phyloP scores from a whole-genome alignment of 768 basidiomycete species.

The Boletus rufocinnamomeus region DNA sequence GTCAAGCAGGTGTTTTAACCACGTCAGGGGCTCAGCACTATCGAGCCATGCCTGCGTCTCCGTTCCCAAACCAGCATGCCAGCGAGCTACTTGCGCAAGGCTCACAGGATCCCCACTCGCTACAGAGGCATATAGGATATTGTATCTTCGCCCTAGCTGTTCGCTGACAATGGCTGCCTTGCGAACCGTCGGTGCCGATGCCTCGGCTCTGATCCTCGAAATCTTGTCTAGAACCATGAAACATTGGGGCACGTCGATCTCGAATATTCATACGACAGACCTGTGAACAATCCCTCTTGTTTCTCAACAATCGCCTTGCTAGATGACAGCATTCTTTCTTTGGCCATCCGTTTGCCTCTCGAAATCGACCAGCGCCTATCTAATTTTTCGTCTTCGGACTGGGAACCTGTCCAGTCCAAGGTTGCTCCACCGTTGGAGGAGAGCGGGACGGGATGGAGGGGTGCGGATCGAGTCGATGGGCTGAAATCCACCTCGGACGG shows the following conservation, averaged over 20 bases:
- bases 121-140: slow-evolving; percentile 47
- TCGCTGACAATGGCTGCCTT: slow-evolving; percentile 66
- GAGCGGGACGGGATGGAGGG: slow-evolving; percentile 64
- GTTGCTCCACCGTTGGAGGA: slow-evolving; percentile 70
- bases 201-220: slow-evolving; percentile 48
- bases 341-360: slow-evolving; percentile 55
- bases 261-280: slow-evolving; percentile 37
- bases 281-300: slow-evolving; percentile 58
- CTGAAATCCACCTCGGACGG: slow-evolving; percentile 66
- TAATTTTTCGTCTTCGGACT: slow-evolving; percentile 53
- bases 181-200: slow-evolving; percentile 54
- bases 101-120: slow-evolving; percentile 40
- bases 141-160: slow-evolving; percentile 68
- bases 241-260: background rate
- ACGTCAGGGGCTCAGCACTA: slow-evolving; percentile 67
- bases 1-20: slow-evolving; percentile 67
- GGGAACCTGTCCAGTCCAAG: slow-evolving; percentile 70
- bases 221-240: slow-evolving; percentile 51
- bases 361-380: slow-evolving; percentile 66
- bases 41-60: slow-evolving; percentile 56
- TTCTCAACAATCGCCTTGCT: slow-evolving; percentile 52
- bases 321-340: slow-evolving; percentile 46
- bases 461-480: slow-evolving; percentile 53
- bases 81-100: slow-evolving; percentile 53
- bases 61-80: slow-evolving; percentile 57